These are phyloP conservation scores for Fallopia convolvulus DNA, from an alignment of 148 eudicot genomes.

Conservation along the genomic window DNA sequence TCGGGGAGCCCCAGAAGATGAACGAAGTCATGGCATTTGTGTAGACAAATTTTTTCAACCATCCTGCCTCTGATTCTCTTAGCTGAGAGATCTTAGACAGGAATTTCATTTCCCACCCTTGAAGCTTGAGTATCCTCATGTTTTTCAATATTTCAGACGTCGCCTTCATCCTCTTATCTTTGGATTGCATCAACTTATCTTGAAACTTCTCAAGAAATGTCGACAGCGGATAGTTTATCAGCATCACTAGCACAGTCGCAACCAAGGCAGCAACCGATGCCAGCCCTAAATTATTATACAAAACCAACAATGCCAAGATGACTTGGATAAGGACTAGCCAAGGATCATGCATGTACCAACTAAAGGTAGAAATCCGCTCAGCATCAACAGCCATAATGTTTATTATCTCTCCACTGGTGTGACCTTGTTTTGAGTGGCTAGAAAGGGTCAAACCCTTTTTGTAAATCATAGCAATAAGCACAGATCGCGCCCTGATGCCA, in stretches of 20 bases:
- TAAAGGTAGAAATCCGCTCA: slow-evolving; percentile 39
- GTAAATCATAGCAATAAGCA: slow-evolving; percentile 48
- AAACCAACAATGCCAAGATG: slow-evolving; percentile 32
- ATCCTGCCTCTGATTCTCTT: slow-evolving; percentile 28
- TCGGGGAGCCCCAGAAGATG: slow-evolving; percentile 46
- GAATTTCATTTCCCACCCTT: slow-evolving; percentile 54
- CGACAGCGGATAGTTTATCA: slow-evolving; percentile 40
- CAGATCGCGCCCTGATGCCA: slow-evolving; percentile 40
- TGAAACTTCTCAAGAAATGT: slow-evolving; percentile 30
- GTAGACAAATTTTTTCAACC: slow-evolving; percentile 37
- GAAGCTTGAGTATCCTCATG: slow-evolving; percentile 52
- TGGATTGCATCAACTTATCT: slow-evolving; percentile 34
- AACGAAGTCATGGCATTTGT: slow-evolving; percentile 29
- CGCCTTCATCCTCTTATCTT: slow-evolving; percentile 46
- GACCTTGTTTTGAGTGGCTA: slow-evolving; percentile 47
- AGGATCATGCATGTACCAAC: slow-evolving; percentile 60
- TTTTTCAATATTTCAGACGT: slow-evolving; percentile 45
- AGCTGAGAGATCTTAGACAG: slow-evolving; percentile 37
- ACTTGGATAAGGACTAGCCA: slow-evolving; percentile 55
- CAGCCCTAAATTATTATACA: slow-evolving; percentile 51
- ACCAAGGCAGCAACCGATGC: slow-evolving; percentile 45
- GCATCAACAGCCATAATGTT: slow-evolving; percentile 71
- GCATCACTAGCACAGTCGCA: slow-evolving; percentile 42
- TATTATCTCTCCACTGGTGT: slow-evolving; percentile 56
- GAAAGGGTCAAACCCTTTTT: slow-evolving; percentile 53